A percentile compares a stretch with the other conserved stretches of the same genome.
These are phyloP conservation scores for Starmera stellimalicola DNA, from an alignment of 1,139 yeast genomes.

Conservation along the genomic window DNA sequence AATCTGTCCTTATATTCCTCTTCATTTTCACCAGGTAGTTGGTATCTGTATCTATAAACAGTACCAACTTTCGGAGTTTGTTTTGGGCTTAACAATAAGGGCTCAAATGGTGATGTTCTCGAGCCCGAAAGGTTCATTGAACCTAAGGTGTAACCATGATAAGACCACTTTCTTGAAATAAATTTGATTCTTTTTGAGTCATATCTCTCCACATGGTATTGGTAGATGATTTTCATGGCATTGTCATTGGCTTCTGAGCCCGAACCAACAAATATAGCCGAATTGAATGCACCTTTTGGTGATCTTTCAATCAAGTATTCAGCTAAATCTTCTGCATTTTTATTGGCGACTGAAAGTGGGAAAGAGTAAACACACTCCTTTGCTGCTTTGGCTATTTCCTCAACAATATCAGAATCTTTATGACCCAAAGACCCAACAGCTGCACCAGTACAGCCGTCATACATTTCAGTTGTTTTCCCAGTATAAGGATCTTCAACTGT, in stretches of 20 bases:
- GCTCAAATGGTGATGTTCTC: constrained; percentile 25
- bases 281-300: constrained; percentile 34
- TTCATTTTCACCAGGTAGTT: constrained; percentile 24
- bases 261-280: constrained; percentile 40
- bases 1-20: constrained; percentile 28
- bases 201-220: constrained; percentile 36
- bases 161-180: constrained; percentile 37
- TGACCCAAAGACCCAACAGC: constrained; percentile 25
- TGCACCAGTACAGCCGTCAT: constrained; percentile 27
- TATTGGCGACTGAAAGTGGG: constrained; percentile 31
- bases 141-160: constrained; percentile 43
- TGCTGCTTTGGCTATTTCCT: constrained; percentile 18
- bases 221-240: constrained; percentile 39
- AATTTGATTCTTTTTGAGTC: constrained; percentile 33
- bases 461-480: constrained; percentile 22
- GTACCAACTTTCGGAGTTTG: constrained; percentile 14
- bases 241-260: constrained; percentile 48
- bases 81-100: constrained; percentile 9
- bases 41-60: constrained; percentile 26
- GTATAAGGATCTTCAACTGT: constrained; percentile 33
- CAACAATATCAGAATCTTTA: constrained; percentile 18
- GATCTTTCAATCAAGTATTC: constrained; percentile 35
- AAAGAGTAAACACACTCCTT: constrained; percentile 31
- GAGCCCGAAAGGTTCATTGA: constrained; percentile 32
- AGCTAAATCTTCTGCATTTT: constrained; percentile 39